Percentiles rank a stretch among this genome's conserved stretches.
These are phyloP conservation scores for Penicillium oxalicum DNA, from an alignment of 2,329 filamentous ascomycete genomes.

Conservation along the genomic window DNA sequence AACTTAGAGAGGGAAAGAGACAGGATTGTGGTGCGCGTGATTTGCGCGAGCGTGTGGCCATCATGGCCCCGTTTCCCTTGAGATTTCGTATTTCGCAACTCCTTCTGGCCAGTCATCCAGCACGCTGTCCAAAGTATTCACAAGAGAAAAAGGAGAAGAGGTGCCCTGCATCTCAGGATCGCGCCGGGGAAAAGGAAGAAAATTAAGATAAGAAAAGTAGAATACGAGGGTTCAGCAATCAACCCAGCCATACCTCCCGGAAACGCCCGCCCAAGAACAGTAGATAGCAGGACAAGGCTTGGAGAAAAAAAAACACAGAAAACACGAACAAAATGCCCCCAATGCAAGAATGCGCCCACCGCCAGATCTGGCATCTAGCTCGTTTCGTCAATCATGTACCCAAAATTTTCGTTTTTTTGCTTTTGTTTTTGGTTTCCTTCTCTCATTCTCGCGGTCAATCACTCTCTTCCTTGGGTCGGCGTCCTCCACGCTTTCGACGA, in stretches of 20 bases:
- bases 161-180: slow-evolving; percentile 12
- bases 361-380: slow-evolving; percentile 17
- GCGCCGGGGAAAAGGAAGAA: too few species aligned
- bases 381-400: slow-evolving; percentile 15
- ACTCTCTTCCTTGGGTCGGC: slow-evolving; percentile 38
- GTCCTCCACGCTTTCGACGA: slow-evolving; percentile 42
- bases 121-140: slow-evolving; percentile 17
- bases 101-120: neutral
- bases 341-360: slow-evolving; percentile 17
- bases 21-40: too few species aligned
- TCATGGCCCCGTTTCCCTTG: too few species aligned
- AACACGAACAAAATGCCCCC: neutral
- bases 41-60: too few species aligned
- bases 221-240: slow-evolving; percentile 1
- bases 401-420: too few species aligned
- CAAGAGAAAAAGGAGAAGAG: slow-evolving; percentile 16
- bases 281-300: neutral
- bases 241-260: slow-evolving; percentile 8
- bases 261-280: slow-evolving; percentile 12
- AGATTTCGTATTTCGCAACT: too few species aligned
- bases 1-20: too few species aligned
- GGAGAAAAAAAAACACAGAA: slow-evolving; percentile 5
- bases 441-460: slow-evolving; percentile 18
- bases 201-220: too few species aligned
- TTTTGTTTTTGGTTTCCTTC: too few species aligned